phyloP scores from a whole-genome alignment of 495 filamentous ascomycete species.

The Penicillium ucsense region DNA sequence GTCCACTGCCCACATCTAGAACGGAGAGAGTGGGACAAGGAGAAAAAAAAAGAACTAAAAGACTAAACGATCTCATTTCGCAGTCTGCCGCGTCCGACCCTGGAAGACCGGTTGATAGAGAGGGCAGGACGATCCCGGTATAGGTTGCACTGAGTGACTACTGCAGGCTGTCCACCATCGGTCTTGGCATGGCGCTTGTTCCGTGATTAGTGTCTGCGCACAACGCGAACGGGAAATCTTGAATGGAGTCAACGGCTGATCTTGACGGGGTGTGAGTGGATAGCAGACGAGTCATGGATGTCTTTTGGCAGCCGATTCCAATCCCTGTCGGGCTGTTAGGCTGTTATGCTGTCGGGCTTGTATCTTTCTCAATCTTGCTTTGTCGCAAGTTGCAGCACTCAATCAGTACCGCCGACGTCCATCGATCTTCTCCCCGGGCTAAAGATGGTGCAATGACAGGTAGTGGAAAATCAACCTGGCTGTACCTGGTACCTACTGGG shows the following conservation, averaged over 20 bases:
- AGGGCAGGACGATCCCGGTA: constrained; percentile 10
- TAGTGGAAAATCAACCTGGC: too few species aligned
- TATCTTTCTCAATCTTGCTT: too few species aligned
- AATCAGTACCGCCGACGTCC: too few species aligned
- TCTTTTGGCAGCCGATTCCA: too few species aligned
- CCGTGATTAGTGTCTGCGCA: constrained; percentile 13
- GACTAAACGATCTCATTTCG: too few species aligned
- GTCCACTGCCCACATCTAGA: too few species aligned
- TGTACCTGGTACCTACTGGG: too few species aligned
- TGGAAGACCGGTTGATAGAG: constrained; percentile 14
- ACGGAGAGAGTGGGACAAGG: background rate
- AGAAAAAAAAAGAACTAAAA: background rate
- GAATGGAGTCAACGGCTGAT: background rate
- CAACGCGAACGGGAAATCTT: background rate
- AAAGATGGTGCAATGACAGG: too few species aligned
- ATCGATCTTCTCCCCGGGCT: too few species aligned
- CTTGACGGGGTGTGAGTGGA: background rate
- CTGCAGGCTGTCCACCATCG: constrained; percentile 17
- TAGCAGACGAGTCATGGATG: background rate
- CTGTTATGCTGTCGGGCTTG: too few species aligned
- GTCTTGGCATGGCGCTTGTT: constrained; percentile 34
- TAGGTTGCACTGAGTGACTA: constrained; percentile 10
- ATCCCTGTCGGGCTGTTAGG: too few species aligned
- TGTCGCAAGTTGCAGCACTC: too few species aligned
- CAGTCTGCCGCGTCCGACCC: constrained; percentile 19